Percentiles rank a stretch among this genome's conserved stretches.
phyloP scores from a whole-genome alignment of 129 eudicot genomes.

The Silybum marianum region DNA sequence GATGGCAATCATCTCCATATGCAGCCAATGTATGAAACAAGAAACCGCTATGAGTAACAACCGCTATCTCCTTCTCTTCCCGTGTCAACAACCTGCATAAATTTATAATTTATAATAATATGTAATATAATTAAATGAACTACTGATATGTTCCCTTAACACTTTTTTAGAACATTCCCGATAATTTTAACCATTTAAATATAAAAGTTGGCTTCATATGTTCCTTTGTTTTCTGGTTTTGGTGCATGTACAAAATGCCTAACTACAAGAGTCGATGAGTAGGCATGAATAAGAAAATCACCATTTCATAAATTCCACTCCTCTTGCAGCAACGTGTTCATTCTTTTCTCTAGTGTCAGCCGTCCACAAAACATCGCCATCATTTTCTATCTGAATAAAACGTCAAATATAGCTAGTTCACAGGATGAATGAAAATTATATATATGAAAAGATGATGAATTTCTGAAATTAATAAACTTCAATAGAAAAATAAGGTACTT shows the following conservation, averaged over 20 bases:
- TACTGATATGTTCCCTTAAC: no score
- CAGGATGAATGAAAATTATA: neutral
- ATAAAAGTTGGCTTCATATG: no score
- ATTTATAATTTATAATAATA: no score
- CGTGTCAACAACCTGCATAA: constrained; percentile 82
- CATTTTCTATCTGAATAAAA: constrained; percentile 73
- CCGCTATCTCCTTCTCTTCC: constrained; percentile 87
- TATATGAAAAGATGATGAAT: neutral
- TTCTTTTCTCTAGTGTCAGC: constrained; percentile 68
- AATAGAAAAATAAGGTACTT: constrained; percentile 37
- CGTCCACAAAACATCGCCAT: constrained; percentile 73
- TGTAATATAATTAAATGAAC: neutral
- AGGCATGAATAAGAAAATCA: constrained; percentile 20
- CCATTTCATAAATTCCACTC: constrained; percentile 74
- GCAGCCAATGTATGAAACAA: constrained; percentile 58
- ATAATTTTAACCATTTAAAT: no score
- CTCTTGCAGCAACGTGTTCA: constrained; percentile 81
- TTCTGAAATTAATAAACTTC: constrained; percentile 3
- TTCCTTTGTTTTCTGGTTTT: no score
- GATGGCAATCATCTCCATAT: constrained; percentile 81
- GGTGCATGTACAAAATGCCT: neutral
- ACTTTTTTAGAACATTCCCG: no score
- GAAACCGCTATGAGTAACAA: constrained; percentile 90
- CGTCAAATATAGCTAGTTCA: neutral
- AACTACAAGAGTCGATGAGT: neutral